phyloP scores from a whole-genome alignment of 192 early-diverging fungal genomes.

The Coemansia sp. region DNA sequence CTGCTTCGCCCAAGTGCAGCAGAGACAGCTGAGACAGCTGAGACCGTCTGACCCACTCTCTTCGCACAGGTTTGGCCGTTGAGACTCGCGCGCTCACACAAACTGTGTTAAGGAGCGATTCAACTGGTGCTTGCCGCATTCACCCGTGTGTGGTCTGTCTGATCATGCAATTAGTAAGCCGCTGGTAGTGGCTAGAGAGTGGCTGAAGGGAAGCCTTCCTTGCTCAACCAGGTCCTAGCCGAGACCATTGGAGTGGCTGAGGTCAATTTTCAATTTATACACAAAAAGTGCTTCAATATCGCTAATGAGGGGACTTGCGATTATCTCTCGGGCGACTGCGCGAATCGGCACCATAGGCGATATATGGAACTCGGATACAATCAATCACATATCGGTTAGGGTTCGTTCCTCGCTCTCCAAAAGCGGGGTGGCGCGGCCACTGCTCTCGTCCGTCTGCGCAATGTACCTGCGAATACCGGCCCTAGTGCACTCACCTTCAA shows the following conservation, averaged over 20 bases:
- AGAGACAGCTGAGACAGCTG: background rate
- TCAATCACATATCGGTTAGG: background rate
- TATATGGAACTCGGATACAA: background rate
- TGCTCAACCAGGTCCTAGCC: background rate
- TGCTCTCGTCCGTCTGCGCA: conserved; percentile 7
- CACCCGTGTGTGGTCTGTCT: background rate
- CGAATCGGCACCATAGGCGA: background rate
- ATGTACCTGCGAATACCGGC: conserved; percentile 21
- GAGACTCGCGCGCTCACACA: background rate
- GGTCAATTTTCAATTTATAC: no score
- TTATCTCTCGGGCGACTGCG: no score
- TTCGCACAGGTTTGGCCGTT: background rate
- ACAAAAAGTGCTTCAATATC: no score
- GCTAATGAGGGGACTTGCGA: no score
- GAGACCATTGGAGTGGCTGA: background rate
- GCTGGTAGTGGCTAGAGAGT: background rate
- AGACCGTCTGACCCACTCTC: background rate
- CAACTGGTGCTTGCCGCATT: background rate
- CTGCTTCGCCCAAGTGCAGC: background rate
- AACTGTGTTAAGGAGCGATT: background rate
- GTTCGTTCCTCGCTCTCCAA: background rate
- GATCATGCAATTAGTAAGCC: background rate
- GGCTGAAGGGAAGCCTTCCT: background rate
- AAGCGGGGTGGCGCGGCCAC: background rate
- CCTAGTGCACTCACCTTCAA: conserved; percentile 37